A percentile compares a stretch with the other conserved stretches of the same genome.
These are phyloP conservation scores for Fusarium redolens DNA, from an alignment of 2,329 filamentous ascomycete species.

Conservation along the genomic window DNA sequence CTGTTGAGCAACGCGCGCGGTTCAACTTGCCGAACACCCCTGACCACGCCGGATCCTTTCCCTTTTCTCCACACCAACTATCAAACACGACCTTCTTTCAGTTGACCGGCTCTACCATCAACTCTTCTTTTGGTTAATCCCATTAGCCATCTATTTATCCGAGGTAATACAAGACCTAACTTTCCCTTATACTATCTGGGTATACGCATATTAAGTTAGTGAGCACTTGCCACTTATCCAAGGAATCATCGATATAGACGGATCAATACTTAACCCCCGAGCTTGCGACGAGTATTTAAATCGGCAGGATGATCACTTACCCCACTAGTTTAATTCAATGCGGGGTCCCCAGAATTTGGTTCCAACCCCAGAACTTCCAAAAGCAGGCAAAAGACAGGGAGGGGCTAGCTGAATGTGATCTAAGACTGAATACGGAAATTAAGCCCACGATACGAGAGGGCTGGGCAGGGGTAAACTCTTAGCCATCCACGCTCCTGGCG, in stretches of 20 bases:
- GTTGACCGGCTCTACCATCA: not conserved
- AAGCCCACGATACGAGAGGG: not conserved
- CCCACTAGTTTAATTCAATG: not conserved
- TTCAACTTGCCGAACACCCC: too few species aligned
- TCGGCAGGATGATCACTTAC: not conserved
- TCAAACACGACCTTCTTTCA: too few species aligned
- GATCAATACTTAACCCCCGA: not conserved
- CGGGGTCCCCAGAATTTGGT: not conserved
- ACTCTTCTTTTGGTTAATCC: not conserved
- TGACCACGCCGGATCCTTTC: too few species aligned
- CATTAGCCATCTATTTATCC: too few species aligned
- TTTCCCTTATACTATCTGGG: accelerated
- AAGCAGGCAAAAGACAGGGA: not conserved
- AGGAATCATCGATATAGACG: not conserved
- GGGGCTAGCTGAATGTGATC: too few species aligned
- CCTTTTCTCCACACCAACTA: too few species aligned
- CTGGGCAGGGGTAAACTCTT: not conserved
- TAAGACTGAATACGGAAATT: not conserved
- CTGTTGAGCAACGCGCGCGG: too few species aligned
- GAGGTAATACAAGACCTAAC: not conserved
- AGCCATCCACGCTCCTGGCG: not conserved
- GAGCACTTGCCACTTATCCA: not conserved
- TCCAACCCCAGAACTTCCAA: not conserved
- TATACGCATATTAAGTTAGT: accelerated
- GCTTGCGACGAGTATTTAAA: not conserved